Evolutionary conservation across 2,329 filamentous ascomycete species (phyloP), one percentile per base, ranked within the genome.

Genomic region (Hymenoscyphus infarciens): DNA sequence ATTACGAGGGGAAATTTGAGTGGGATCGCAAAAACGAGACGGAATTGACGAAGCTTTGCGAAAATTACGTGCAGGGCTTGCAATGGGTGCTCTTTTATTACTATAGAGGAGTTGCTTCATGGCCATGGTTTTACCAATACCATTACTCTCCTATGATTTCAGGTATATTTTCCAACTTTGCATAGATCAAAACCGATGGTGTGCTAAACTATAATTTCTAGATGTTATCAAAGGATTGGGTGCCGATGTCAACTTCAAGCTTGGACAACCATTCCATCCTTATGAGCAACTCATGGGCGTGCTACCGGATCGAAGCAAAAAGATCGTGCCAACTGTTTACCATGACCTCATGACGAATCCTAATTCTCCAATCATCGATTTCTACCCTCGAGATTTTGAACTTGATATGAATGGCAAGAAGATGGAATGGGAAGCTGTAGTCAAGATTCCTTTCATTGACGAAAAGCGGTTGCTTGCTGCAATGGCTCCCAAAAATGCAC

Each of bases 371-470:
- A 99, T 99, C 74, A 90, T 97, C 72, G 95, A 99, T 74, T 99
- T 99, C 75, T 99, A 99, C 72, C 95, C 95, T 2, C 86, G 94
- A 70, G 95, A 99, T 71, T 99, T 99, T 72, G 92, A 96, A 68
- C 82, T 99, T 49, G 96, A 99, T 74, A 98, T 99, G 95, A 98
- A 99, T 71, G 96, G 95, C 64, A 99, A 99, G 81, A 99, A 97
- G 79, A 96, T 97, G 90, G 96, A 99, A 67, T 99, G 95, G 95
- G 95, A 99, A 75, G 95, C 95, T 31, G 94, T 99, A 42, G 92
- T 99, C 67, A 99, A 98, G 77, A 99, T 99, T 72, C 95, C 95
- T 0, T 99, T 99, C 77, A 99, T 99, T 67, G 92, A 99, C 63
- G 94, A 99, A 75, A 86, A 89, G 71, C 86, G 95, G 29, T 80